Evolutionary conservation across 495 filamentous ascomycete species (phyloP), one percentile per base, ranked within the genome.

Genomic region (Penicillium roqueforti): DNA sequence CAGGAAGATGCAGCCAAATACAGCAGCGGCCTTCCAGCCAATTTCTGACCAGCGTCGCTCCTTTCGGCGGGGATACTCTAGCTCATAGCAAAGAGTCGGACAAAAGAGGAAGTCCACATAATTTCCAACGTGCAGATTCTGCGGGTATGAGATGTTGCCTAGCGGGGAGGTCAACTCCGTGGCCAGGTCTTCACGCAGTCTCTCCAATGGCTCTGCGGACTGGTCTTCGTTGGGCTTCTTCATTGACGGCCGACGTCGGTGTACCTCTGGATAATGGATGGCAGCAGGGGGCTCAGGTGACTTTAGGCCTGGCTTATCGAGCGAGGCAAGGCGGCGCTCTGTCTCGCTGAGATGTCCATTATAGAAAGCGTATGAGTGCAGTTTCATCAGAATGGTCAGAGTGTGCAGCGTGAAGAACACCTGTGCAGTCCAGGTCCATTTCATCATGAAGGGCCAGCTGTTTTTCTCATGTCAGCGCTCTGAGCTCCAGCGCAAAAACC

Each of bases 361-460:
- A 73, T 98, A 98, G 72, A 97, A 97, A 23, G 89, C 87, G 65
- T 97, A 98, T 0, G 92, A 96, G 65, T 98, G 93, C 79, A 98
- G 89, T 74, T 98, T 98, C 93, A 98, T 98, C 23, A 97, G 83
- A 6, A 98, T 75, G 13, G 87, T 85, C 65, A 98, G 80, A 34
- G 89, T 86, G 66, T 98, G 93, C 14, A 98, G 80, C 11, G 92
- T 87, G 56, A 98, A 85, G 69, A 91, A 97, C 38, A 97, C 93
- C 65, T 98, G 93, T 23, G 92, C 87, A 6, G 93, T 98, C 86
- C 86, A 89, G 42, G 91, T 89, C 93, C 93, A 98, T 18, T 82
- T 75, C n/a, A 91, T 70, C 62, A 86, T 73, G 58, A 98, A 98
- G 1, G 93, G 93, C 70, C 90, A 85, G 47, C 85, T 86, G 53